phyloP scores from a whole-genome alignment of 2,329 filamentous ascomycete species.

The Colletotrichum navitas region DNA sequence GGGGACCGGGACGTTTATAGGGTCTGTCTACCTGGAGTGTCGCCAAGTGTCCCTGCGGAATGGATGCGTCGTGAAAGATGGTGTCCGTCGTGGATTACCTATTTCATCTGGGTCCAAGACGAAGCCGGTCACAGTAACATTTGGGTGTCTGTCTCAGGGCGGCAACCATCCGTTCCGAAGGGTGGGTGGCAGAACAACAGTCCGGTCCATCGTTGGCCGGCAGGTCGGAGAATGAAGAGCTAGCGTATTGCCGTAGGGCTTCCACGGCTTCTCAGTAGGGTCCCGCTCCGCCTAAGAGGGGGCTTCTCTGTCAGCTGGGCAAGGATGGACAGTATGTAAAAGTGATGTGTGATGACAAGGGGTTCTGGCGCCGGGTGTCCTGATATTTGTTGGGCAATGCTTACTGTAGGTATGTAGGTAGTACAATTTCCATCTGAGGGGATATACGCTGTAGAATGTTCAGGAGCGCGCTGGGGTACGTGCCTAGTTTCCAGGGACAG shows the following conservation, averaged over 20 bases:
- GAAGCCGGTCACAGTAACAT: not conserved
- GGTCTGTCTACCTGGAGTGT: too few relatives aligned
- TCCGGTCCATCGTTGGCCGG: not conserved
- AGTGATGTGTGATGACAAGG: not conserved
- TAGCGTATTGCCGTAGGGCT: not conserved
- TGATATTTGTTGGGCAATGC: too few relatives aligned
- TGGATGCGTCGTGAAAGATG: not conserved
- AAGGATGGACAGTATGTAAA: not conserved
- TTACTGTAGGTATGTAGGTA: too few relatives aligned
- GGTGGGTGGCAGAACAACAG: too few relatives aligned
- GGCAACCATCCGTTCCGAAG: not conserved
- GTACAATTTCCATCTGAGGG: too few relatives aligned
- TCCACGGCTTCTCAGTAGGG: not conserved
- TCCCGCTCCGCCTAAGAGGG: not conserved
- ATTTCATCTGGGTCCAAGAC: not conserved
- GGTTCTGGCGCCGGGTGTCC: not conserved
- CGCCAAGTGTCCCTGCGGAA: too few relatives aligned
- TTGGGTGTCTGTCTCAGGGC: not conserved
- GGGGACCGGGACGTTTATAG: too few relatives aligned
- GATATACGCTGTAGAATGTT: too few relatives aligned
- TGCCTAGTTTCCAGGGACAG: too few relatives aligned
- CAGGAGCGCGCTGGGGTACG: not conserved
- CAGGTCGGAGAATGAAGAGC: not conserved
- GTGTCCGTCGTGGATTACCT: not conserved
- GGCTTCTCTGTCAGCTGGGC: slow-evolving; percentile 22